Evolutionary conservation across 441 rosid species (phyloP).

Genomic region (Brassica hybrid): DNA sequence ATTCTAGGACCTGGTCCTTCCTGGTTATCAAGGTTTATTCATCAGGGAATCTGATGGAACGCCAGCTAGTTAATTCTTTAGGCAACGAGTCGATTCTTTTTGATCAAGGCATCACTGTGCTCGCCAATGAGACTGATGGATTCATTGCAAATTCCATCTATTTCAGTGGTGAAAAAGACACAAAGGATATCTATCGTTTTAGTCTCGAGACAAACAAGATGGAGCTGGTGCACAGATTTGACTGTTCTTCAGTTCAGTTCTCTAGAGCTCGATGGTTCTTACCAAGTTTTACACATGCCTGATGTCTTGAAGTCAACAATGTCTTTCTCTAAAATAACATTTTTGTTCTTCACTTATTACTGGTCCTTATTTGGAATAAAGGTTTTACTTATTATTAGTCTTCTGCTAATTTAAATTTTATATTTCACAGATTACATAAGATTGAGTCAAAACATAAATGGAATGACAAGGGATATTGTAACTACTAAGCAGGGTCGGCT

Average conservation of each 20-base stretch:
- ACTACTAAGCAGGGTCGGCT: no score
- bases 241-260: neutral
- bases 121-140: neutral
- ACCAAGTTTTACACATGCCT: neutral
- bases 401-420: neutral
- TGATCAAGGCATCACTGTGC: constrained; percentile 20
- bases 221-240: neutral
- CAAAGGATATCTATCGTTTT: neutral
- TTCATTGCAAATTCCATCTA: constrained; percentile 8
- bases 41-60: neutral
- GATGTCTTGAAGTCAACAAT: neutral
- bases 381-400: no score
- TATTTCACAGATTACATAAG: neutral
- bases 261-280: neutral
- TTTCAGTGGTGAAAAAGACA: neutral
- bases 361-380: no score
- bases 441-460: no score
- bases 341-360: neutral
- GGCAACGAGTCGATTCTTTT: neutral
- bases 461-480: no score
- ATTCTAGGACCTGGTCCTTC: neutral
- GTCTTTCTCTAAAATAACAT: neutral
- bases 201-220: neutral
- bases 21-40: neutral
- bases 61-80: neutral